Evolutionary conservation across 2,329 filamentous ascomycete genomes (phyloP).

Genomic region (Ophiostoma himal-ulmi): DNA sequence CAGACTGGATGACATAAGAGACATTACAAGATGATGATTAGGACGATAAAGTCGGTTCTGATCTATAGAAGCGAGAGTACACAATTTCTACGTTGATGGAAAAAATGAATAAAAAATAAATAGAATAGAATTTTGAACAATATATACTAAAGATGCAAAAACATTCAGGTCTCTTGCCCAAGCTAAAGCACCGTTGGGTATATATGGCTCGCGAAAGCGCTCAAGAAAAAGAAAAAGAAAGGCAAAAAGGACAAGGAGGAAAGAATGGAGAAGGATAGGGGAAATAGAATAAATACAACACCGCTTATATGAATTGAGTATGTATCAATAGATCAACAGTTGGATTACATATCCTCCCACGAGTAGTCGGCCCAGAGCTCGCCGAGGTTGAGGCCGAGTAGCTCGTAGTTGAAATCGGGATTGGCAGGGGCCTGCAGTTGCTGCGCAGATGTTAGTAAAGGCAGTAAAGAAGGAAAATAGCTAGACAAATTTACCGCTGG

Average conservation of each 20-base stretch:
- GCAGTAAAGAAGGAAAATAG: neutral
- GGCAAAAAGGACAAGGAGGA: neutral
- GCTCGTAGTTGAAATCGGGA: conserved; percentile 28
- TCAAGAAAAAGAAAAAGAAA: neutral
- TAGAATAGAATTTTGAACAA: neutral
- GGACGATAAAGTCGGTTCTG: neutral
- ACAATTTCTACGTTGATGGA: too few species aligned
- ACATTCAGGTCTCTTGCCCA: neutral
- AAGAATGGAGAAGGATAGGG: neutral
- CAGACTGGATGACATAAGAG: neutral
- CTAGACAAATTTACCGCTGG: conserved; percentile 16
- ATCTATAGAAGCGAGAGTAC: too few species aligned
- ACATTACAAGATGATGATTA: neutral
- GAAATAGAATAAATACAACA: neutral
- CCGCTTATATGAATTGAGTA: too few species aligned
- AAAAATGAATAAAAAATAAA: neutral
- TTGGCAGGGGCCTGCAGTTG: conserved; percentile 24
- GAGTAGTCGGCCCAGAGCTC: conserved; percentile 30
- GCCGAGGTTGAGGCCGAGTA: conserved; percentile 27
- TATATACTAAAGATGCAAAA: conserved; percentile 7
- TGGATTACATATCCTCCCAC: conserved; percentile 24
- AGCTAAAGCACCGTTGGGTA: conserved; percentile 2
- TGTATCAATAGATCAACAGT: too few species aligned
- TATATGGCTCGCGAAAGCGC: neutral
- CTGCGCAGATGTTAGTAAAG: neutral